Percentiles rank a stretch among this genome's conserved stretches.
These are phyloP conservation scores for Dryadomyces quercus-mongolicae DNA, from an alignment of 2,329 filamentous ascomycete genomes.

Conservation along the genomic window DNA sequence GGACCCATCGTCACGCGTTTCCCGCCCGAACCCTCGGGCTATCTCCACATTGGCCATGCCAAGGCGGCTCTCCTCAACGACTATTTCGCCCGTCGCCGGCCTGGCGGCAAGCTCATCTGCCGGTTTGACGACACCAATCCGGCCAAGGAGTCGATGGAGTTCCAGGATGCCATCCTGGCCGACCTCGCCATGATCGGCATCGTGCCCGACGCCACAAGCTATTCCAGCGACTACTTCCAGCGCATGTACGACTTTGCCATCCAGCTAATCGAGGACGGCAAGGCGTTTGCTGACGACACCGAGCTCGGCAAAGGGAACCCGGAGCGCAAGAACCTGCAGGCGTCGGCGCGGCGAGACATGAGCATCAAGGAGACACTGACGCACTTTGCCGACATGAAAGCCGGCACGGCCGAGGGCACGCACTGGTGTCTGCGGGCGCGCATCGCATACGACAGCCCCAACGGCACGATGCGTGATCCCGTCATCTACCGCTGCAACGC, in stretches of 20 bases:
- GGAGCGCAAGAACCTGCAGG: neutral
- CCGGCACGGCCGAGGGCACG: conserved; percentile 61
- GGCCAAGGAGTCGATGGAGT: conserved; percentile 93
- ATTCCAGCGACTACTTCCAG: conserved; percentile 93
- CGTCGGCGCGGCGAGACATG: too few species aligned
- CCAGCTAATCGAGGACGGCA: conserved; percentile 68
- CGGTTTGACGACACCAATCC: conserved; percentile 97
- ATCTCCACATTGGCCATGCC: conserved; percentile 88
- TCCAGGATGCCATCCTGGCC: conserved; percentile 82
- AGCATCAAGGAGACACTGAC: conserved; percentile 53
- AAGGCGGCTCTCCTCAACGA: conserved; percentile 66
- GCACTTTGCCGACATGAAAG: conserved; percentile 80
- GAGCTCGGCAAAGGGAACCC: neutral
- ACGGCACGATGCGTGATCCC: conserved; percentile 90
- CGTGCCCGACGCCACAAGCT: conserved; percentile 72
- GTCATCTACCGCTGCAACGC: conserved; percentile 80
- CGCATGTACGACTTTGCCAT: conserved; percentile 81
- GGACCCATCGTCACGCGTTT: conserved; percentile 77
- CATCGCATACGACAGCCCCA: conserved; percentile 75
- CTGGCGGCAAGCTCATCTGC: conserved; percentile 78
- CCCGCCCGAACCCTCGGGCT: conserved; percentile 86
- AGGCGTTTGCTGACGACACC: neutral
- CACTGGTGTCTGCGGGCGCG: conserved; percentile 89
- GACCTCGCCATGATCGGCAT: conserved; percentile 86
- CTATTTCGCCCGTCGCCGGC: conserved; percentile 89